These are phyloP conservation scores for Phaeolepiota aurea DNA, from an alignment of 768 basidiomycete genomes.

Conservation along the genomic window DNA sequence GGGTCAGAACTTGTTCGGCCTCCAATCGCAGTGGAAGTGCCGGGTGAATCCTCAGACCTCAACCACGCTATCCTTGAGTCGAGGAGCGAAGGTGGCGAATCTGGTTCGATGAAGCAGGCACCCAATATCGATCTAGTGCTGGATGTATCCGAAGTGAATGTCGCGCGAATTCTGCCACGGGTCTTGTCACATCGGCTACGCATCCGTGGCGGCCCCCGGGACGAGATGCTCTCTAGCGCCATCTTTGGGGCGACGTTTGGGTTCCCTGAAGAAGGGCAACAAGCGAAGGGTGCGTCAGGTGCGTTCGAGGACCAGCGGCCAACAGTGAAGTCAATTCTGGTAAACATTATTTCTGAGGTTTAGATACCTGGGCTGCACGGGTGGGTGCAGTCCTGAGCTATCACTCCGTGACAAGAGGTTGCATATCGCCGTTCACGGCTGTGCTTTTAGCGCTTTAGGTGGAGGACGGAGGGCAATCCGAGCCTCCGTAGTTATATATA, in stretches of 20 bases:
- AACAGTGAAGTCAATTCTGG: constrained; percentile 62
- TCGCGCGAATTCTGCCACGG: constrained; percentile 65
- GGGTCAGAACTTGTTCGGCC: constrained; percentile 47
- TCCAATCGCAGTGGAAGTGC: background rate
- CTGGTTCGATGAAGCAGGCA: background rate
- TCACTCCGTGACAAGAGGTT: no score
- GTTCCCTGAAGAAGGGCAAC: constrained; percentile 2
- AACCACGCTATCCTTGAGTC: background rate
- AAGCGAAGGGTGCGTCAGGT: constrained; percentile 2
- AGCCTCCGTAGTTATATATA: no score
- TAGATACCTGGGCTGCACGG: constrained; percentile 6
- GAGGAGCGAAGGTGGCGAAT: background rate
- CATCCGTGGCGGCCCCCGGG: constrained; percentile 59
- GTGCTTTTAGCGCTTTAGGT: no score
- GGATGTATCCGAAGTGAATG: constrained; percentile 68
- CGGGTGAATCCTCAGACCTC: constrained; percentile 4
- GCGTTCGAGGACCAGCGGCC: constrained; percentile 15
- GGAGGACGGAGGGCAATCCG: no score
- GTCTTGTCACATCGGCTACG: constrained; percentile 70
- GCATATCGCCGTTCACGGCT: no score
- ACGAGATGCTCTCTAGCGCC: constrained; percentile 60
- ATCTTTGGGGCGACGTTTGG: constrained; percentile 48
- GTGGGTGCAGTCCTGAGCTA: no score
- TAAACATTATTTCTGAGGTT: constrained; percentile 47
- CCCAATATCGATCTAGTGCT: constrained; percentile 21